phyloP scores from a whole-genome alignment of 2,329 filamentous ascomycete genomes.

The Pseudogymnoascus sp. region DNA sequence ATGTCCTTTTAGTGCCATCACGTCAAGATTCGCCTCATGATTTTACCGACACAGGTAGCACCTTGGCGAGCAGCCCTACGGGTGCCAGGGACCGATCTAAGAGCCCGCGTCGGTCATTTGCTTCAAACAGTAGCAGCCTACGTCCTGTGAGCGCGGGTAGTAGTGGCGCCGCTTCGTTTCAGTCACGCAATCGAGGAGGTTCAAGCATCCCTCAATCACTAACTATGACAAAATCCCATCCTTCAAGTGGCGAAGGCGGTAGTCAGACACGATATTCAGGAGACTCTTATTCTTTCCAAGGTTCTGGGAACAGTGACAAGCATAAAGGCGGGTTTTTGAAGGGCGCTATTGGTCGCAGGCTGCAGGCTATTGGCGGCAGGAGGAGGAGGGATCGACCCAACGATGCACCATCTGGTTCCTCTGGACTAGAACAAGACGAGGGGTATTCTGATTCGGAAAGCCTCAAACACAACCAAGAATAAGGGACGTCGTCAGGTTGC shows the following conservation, averaged over 20 bases:
- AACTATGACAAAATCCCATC: not conserved
- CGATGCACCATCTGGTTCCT: not conserved
- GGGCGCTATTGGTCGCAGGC: slow-evolving; percentile 6
- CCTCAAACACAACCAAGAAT: not conserved
- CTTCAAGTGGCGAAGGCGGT: not conserved
- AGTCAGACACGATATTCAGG: not conserved
- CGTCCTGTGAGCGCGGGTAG: slow-evolving; percentile 25
- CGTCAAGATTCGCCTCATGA: slow-evolving; percentile 26
- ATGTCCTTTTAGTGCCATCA: slow-evolving; percentile 26
- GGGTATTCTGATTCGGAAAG: not conserved
- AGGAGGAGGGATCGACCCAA: not conserved
- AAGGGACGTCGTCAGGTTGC: not conserved
- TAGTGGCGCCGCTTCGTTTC: slow-evolving; percentile 17
- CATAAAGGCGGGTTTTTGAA: slow-evolving; percentile 8
- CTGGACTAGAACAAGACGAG: not conserved
- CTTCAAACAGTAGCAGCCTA: slow-evolving; percentile 22
- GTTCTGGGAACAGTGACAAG: not conserved
- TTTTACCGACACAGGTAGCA: slow-evolving; percentile 27
- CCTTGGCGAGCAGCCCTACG: slow-evolving; percentile 22
- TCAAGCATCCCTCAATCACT: not conserved
- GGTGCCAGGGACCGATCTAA: slow-evolving; percentile 22
- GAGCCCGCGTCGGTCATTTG: slow-evolving; percentile 26
- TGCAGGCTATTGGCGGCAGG: slow-evolving; percentile 8
- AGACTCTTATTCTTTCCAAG: not conserved
- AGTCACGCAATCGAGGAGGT: not conserved